Percentiles rank a stretch among this genome's conserved stretches.
Evolutionary conservation across 139 green algal species (phyloP).

Genomic region (Chlamydomonas eustigma): DNA sequence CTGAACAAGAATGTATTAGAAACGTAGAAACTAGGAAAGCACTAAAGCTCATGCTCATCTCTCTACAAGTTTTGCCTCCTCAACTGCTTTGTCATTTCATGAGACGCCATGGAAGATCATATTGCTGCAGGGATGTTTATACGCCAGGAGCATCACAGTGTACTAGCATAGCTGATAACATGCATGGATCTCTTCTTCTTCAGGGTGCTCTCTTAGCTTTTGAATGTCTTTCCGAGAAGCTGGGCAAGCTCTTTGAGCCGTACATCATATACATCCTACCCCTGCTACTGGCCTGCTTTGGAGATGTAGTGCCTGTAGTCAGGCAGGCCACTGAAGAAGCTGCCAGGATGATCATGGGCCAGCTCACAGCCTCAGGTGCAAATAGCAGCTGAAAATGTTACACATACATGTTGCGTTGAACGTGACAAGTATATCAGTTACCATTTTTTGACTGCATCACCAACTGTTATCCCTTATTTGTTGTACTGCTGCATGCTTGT

Average conservation of each 20-base stretch:
- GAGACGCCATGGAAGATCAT: no score
- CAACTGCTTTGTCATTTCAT: no score
- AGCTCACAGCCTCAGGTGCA: conserved; percentile 76
- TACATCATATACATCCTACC: conserved; percentile 96
- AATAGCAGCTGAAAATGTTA: conserved; percentile 45
- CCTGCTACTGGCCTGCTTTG: conserved; percentile 87
- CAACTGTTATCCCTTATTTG: no score
- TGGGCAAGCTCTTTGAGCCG: conserved; percentile 98
- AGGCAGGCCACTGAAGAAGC: conserved; percentile 69
- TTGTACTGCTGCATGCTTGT: no score
- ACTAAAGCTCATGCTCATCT: no score
- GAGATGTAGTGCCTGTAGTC: conserved; percentile 56
- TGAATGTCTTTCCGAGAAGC: conserved; percentile 86
- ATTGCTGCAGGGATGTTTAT: no score
- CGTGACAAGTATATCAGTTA: no score
- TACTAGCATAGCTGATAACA: not conserved
- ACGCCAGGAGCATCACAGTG: not conserved
- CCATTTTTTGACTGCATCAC: no score
- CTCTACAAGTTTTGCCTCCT: no score
- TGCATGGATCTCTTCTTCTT: no score
- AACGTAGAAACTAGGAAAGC: no score
- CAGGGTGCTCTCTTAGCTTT: conserved; percentile 90
- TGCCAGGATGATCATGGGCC: conserved; percentile 86
- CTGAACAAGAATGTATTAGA: not conserved
- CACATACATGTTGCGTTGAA: no score